These are phyloP conservation scores for Sporothrix mexicana DNA, from an alignment of 2,329 filamentous ascomycete species.

Conservation along the genomic window DNA sequence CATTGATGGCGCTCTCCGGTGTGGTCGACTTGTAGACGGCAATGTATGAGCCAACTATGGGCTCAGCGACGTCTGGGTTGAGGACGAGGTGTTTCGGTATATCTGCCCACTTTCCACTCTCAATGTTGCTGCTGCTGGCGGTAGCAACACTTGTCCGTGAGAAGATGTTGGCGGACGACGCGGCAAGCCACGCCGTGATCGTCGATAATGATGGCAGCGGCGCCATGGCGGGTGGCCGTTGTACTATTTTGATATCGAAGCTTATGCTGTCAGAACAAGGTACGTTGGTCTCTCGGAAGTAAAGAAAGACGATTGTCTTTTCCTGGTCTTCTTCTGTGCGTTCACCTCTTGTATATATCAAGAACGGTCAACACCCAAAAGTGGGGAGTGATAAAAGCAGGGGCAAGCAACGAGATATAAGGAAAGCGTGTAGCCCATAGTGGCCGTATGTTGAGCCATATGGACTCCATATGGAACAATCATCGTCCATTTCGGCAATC, in stretches of 20 bases:
- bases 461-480: not conserved
- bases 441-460: not conserved
- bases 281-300: too few relatives aligned
- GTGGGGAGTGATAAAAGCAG: not conserved
- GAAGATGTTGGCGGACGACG: not conserved
- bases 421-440: not conserved
- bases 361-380: not conserved
- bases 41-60: conserved; percentile 65
- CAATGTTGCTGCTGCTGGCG: not conserved
- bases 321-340: too few relatives aligned
- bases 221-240: not conserved
- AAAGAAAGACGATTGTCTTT: too few relatives aligned
- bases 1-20: conserved; percentile 53
- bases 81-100: conserved; percentile 34
- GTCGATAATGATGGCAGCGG: not conserved
- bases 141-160: not conserved
- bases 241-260: not conserved
- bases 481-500: not conserved
- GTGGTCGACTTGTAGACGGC: conserved; percentile 67
- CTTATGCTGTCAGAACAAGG: not conserved
- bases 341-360: not conserved
- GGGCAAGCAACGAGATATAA: not conserved
- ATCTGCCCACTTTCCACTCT: not conserved
- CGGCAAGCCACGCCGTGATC: not conserved
- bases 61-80: conserved; percentile 55